These are phyloP conservation scores for Straminergon stramineum DNA, from an alignment of 225 moss, liverwort and hornwort genomes.

Conservation along the genomic window DNA sequence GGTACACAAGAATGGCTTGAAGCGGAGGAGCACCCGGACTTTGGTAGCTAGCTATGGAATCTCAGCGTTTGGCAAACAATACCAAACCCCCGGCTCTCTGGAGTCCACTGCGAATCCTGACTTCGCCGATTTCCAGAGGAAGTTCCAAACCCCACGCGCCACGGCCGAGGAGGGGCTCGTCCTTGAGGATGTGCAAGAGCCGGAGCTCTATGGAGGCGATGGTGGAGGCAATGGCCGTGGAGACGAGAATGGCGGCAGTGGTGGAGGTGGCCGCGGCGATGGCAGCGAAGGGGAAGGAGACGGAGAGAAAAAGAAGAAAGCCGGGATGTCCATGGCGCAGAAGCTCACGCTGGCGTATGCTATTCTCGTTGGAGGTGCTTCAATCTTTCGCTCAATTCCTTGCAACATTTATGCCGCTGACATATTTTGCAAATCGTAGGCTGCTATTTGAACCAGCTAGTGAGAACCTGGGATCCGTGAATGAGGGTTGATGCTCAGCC, in stretches of 20 bases:
- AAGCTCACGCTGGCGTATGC: slow-evolving; percentile 85
- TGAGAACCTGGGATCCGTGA: neutral
- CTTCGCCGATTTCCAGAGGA: neutral
- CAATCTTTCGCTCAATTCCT: neutral
- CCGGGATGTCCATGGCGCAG: slow-evolving; percentile 68
- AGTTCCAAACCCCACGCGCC: neutral
- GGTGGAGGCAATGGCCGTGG: slow-evolving; percentile 30
- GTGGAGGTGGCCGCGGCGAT: slow-evolving; percentile 8
- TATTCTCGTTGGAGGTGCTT: slow-evolving; percentile 67
- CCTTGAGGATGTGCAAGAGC: slow-evolving; percentile 18
- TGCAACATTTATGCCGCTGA: neutral
- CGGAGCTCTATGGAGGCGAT: slow-evolving; percentile 44
- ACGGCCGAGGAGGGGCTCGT: slow-evolving; percentile 18
- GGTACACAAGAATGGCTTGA: neutral
- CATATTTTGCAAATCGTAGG: neutral
- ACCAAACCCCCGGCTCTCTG: neutral
- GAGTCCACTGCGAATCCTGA: neutral
- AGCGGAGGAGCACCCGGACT: neutral
- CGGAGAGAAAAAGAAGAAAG: slow-evolving; percentile 12
- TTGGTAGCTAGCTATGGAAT: slow-evolving; percentile 10
- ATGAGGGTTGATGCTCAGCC: neutral
- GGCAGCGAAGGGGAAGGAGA: slow-evolving; percentile 28
- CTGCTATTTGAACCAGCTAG: neutral
- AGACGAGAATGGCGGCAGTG: slow-evolving; percentile 41
- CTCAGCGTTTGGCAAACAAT: slow-evolving; percentile 4